Percentiles rank a stretch among this genome's conserved stretches.
Evolutionary conservation across 768 basidiomycete genomes (phyloP).

Genomic region (Lentinus tigrinus): DNA sequence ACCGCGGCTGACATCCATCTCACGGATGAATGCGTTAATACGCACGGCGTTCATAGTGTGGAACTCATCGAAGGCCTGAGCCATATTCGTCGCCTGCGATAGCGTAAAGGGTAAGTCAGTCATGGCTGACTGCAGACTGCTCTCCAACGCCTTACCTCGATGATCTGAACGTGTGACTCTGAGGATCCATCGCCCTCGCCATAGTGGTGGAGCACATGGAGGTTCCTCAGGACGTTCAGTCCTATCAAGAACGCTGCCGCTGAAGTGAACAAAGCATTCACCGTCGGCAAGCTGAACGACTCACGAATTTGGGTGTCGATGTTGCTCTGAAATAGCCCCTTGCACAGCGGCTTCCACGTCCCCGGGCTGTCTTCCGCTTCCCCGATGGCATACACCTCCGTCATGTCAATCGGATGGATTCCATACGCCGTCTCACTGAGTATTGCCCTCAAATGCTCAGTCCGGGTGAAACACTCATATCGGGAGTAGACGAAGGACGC

Average conservation of each 20-base stretch:
- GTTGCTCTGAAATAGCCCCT: not conserved
- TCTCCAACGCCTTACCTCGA: not conserved
- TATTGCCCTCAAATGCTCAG: not conserved
- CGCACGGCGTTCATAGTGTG: not conserved
- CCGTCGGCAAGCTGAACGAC: not conserved
- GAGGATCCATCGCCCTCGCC: not conserved
- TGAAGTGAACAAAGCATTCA: not conserved
- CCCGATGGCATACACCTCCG: not conserved
- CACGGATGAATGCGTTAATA: not conserved
- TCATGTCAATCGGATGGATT: slow-evolving; percentile 1
- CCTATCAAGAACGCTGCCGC: slow-evolving; percentile 1
- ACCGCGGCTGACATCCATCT: too few species aligned
- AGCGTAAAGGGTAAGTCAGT: not conserved
- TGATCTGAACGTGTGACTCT: not conserved
- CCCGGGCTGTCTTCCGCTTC: not conserved
- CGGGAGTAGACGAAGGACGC: not conserved
- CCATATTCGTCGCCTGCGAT: not conserved
- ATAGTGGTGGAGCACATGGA: not conserved
- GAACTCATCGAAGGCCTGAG: not conserved
- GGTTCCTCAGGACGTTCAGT: not conserved
- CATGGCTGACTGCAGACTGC: not conserved
- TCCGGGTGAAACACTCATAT: not conserved
- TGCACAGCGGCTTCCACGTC: not conserved
- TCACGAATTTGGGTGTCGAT: not conserved
- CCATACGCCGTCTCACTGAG: not conserved